phyloP scores from a whole-genome alignment of 164 flowering plant species.

The Amborella trichopoda region DNA sequence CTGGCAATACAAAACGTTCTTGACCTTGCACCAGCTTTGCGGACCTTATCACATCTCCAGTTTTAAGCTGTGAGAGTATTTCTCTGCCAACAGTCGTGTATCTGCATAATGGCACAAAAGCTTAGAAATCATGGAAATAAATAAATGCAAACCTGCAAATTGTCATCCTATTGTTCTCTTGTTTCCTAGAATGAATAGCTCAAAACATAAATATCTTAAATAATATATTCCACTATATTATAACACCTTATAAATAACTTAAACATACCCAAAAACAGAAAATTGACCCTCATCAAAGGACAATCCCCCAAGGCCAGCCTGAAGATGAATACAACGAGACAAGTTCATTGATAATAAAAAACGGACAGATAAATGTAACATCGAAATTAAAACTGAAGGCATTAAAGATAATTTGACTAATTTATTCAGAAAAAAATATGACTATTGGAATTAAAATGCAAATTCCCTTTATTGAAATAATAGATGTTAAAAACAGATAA shows the following conservation, averaged over 20 bases:
- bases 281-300: slow-evolving; percentile 98
- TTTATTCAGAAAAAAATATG: too few species aligned
- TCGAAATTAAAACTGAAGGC: too few species aligned
- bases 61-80: slow-evolving; percentile 67
- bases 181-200: too few species aligned
- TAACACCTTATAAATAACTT: neutral
- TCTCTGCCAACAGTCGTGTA: slow-evolving; percentile 76
- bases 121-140: neutral
- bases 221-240: neutral
- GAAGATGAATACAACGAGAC: slow-evolving; percentile 7
- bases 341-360: too few species aligned
- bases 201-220: neutral
- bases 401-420: too few species aligned
- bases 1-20: slow-evolving; percentile 66
- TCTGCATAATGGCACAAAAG: slow-evolving; percentile 19
- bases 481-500: too few species aligned
- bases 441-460: too few species aligned
- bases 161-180: neutral
- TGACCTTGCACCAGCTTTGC: slow-evolving; percentile 75
- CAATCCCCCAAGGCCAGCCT: slow-evolving; percentile 94
- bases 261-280: slow-evolving; percentile 86
- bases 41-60: slow-evolving; percentile 71
- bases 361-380: too few species aligned
- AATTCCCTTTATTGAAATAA: too few species aligned
- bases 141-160: neutral